Conservation (phyloP, 768 basidiomycete genomes). For the Pleurotus platypus region DNA sequence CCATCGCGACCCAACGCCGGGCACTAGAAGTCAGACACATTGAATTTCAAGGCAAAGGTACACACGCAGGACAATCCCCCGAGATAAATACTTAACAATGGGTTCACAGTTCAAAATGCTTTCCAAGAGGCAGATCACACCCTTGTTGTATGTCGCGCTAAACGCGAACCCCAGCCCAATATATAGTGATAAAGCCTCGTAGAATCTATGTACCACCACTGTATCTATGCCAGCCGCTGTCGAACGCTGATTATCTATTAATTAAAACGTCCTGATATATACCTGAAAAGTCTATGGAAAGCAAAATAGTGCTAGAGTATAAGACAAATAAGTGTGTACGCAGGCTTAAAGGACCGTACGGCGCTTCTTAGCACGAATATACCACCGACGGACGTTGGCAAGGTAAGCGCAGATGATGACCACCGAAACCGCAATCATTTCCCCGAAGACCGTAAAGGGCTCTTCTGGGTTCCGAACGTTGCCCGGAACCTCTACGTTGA, state of each 20-base stretch:
- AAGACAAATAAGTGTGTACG: too few species aligned
- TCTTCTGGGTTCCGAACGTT: conserved; percentile 35
- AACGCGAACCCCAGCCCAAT: conserved; percentile 20
- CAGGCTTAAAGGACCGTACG: conserved; percentile 17
- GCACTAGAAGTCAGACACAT: conserved; percentile 39
- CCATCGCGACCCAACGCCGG: conserved; percentile 35
- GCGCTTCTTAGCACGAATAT: conserved; percentile 47
- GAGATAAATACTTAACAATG: too few species aligned
- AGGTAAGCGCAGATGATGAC: conserved; percentile 43
- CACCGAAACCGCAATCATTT: conserved; percentile 44
- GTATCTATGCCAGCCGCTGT: not conserved
- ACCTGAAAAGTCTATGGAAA: not conserved
- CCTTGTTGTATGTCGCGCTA: conserved; percentile 24
- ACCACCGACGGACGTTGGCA: conserved; percentile 58
- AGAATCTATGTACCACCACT: not conserved
- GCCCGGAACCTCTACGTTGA: conserved; percentile 64
- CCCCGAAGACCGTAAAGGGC: conserved; percentile 50
- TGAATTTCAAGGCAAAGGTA: conserved; percentile 41
- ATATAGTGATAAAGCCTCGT: conserved; percentile 9
- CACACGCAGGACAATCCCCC: not conserved
- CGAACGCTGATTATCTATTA: not conserved
- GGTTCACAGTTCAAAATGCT: conserved; percentile 35
- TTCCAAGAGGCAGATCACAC: conserved; percentile 36
- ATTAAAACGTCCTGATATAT: not conserved
- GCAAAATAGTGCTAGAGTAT: not conserved